Base-by-base conservation (phyloP, 1,139 yeast genomes). In the Blastobotrys niveus region DNA sequence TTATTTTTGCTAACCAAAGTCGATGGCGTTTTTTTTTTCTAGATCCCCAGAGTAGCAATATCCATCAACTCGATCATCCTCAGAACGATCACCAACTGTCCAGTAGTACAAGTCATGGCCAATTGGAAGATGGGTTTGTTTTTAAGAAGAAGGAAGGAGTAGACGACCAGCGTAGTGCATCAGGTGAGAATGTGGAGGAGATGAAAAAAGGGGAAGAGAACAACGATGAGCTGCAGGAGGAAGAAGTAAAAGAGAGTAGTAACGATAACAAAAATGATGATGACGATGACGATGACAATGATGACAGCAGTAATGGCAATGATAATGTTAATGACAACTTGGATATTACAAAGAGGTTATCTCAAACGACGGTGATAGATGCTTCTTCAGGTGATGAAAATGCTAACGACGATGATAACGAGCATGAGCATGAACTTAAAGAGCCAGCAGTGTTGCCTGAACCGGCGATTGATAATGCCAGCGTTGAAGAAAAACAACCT, bases 81-180 rank as follows among this genome's bases (percentile, higher is more conserved):
- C n/a, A n/a, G 3, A 18, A 31, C 3, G 17, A 32, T 15, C 35
- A n/a, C 22, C 22, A 15, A 21, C 38, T 34, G 22, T 21, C 38
- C n/a, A 27, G n/a, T n/a, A n/a, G n/a, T 29, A 14, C 18, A 14
- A 17, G 20, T 10, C 34, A 38, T 18, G 46, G 39, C 19, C 45
- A 45, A 26, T 45, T 50, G 26, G 53, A 50, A 25, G 53, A 48
- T 31, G 52, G 52, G 20, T 49, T 50, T 35, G 51, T 49, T 34
- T 50, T 49, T 46, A 43, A 40, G 30, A 34, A 40, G 27, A 34
- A 38, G 31, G 36, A 38, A 15, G 38, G 24, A 7, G 27, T 20
- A 10, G 37, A 34, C 17, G 12, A 26, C 10, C 17, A 26, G 14
- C 7, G n/a, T 12, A 24, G 9, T 6, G 10, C 26, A 7, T 24